Percentiles rank a stretch among this genome's conserved stretches.
phyloP scores from a whole-genome alignment of 2,329 filamentous ascomycete genomes.

The Aspergillus brasiliensis region DNA sequence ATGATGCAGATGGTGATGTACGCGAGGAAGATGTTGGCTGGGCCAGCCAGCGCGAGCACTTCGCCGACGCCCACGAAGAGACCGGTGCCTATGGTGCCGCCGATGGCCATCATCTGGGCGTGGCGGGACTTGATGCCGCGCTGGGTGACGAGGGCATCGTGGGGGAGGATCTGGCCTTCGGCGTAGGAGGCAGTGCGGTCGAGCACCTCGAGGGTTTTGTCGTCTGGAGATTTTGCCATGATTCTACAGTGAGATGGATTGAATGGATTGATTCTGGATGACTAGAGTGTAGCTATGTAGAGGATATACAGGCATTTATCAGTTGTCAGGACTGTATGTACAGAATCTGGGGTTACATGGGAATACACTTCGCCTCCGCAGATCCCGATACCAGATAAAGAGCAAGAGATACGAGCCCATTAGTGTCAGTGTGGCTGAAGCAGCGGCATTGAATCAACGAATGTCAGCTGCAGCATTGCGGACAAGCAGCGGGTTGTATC shows the following conservation, averaged over 20 bases:
- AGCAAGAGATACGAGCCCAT: neutral
- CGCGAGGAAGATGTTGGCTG: neutral
- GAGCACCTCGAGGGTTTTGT: neutral
- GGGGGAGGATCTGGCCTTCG: neutral
- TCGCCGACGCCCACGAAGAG: conserved; percentile 4
- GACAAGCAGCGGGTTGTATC: neutral
- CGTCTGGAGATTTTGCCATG: neutral
- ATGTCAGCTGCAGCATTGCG: neutral
- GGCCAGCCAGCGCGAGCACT: neutral
- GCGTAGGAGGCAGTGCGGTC: neutral
- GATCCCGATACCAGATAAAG: neutral
- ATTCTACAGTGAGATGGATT: neutral
- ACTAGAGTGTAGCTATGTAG: neutral
- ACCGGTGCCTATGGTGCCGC: conserved; percentile 8
- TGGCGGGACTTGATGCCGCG: conserved; percentile 12
- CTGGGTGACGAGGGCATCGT: neutral
- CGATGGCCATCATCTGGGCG: conserved; percentile 13
- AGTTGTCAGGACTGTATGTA: neutral
- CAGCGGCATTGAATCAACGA: neutral
- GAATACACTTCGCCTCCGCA: neutral
- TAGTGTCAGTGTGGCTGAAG: neutral
- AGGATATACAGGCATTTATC: neutral
- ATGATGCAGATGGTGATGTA: neutral
- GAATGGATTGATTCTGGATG: neutral
- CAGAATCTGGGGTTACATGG: neutral